phyloP scores from a whole-genome alignment of 768 basidiomycete genomes.

The Leccinum variicolor region DNA sequence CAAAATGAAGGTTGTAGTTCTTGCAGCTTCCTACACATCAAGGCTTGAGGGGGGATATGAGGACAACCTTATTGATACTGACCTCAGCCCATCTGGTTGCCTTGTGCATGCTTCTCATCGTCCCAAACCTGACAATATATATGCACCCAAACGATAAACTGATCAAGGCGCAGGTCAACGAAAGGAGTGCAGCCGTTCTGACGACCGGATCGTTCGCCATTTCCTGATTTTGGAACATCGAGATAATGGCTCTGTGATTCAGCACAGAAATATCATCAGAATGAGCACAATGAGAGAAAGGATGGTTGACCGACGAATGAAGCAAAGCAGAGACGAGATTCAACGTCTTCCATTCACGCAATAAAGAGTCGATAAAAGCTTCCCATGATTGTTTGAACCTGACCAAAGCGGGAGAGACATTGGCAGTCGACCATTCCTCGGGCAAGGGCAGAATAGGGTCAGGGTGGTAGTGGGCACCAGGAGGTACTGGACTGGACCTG shows the following conservation, averaged over 20 bases:
- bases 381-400: constrained; percentile 71
- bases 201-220: constrained; percentile 60
- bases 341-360: constrained; percentile 72
- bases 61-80: neutral
- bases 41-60: neutral
- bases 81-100: constrained; percentile 75
- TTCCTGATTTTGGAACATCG: constrained; percentile 55
- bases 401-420: constrained; percentile 60
- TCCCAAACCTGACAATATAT: constrained; percentile 68
- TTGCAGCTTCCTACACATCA: constrained; percentile 51
- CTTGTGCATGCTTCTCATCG: constrained; percentile 69
- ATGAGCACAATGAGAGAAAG: neutral
- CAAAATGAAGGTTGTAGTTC: constrained; percentile 41
- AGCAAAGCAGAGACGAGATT: constrained; percentile 71
- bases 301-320: constrained; percentile 37
- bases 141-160: constrained; percentile 71
- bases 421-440: constrained; percentile 47
- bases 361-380: constrained; percentile 62
- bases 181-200: constrained; percentile 59
- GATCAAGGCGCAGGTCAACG: constrained; percentile 64
- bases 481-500: constrained; percentile 28
- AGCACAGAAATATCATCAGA: neutral
- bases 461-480: constrained; percentile 22
- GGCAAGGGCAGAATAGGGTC: constrained; percentile 41
- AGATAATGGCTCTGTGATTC: constrained; percentile 55